Evolutionary conservation across 768 basidiomycete species (phyloP).

Genomic region (Leccinum subgranulosum): DNA sequence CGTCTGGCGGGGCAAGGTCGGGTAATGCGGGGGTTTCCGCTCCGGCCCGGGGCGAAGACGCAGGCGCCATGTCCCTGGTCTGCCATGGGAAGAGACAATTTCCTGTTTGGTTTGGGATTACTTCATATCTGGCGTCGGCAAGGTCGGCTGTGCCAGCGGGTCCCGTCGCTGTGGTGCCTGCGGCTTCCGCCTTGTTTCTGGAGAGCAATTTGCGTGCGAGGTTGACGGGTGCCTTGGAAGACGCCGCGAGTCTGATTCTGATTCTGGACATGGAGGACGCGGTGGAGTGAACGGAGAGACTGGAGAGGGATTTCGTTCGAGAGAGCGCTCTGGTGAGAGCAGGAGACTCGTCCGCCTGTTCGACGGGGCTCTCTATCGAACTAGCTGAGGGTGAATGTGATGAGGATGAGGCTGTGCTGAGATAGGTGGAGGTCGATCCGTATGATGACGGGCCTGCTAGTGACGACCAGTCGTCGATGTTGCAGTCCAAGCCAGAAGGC

Average conservation of each 20-base stretch:
- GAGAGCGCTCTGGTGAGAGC: constrained; percentile 34
- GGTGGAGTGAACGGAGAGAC: constrained; percentile 45
- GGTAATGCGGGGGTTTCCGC: constrained; percentile 14
- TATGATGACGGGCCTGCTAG: constrained; percentile 33
- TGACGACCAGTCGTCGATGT: constrained; percentile 37
- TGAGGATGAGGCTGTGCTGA: constrained; percentile 35
- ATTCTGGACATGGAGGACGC: constrained; percentile 47
- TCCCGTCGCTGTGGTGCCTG: constrained; percentile 1
- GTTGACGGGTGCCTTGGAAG: constrained; percentile 41
- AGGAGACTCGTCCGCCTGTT: constrained; percentile 13
- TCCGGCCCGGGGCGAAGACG: constrained; percentile 10
- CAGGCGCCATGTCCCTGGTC: constrained; percentile 25
- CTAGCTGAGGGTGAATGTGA: constrained; percentile 11
- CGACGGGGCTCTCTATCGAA: constrained; percentile 11
- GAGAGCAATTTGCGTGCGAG: constrained; percentile 56
- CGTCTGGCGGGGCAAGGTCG: constrained; percentile 1
- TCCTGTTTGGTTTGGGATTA: constrained; percentile 27
- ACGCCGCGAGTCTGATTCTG: constrained; percentile 44
- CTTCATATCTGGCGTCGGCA: constrained; percentile 9
- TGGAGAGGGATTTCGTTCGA: constrained; percentile 57
- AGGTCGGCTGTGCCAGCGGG: constrained; percentile 6
- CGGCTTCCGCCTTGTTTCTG: constrained; percentile 35
- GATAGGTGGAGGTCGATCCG: constrained; percentile 33
- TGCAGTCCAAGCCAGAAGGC: constrained; percentile 38
- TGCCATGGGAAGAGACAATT: constrained; percentile 45